A percentile compares a stretch with the other conserved stretches of the same genome.
Conservation (phyloP, 2,329 filamentous ascomycete genomes). For the Biscogniauxia marginata region DNA sequence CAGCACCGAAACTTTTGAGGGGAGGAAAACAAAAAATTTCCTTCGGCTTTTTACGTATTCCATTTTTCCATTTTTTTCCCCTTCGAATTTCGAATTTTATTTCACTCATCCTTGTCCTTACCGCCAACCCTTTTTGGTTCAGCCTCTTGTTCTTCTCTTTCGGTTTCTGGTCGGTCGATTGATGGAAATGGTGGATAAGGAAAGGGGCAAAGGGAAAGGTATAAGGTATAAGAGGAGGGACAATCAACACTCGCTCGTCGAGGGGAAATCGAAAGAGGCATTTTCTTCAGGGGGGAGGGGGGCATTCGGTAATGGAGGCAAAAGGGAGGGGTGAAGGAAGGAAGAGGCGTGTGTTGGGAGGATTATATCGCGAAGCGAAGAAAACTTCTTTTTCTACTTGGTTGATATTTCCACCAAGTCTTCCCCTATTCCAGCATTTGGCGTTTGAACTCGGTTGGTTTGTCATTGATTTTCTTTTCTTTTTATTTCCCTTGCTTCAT, state of each 20-base stretch:
- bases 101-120: not conserved
- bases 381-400: not conserved
- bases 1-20: too few species aligned
- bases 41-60: too few species aligned
- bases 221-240: not conserved
- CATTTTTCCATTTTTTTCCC: not conserved
- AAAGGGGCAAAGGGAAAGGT: not conserved
- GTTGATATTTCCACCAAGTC: not conserved
- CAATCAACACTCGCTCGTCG: not conserved
- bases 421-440: not conserved
- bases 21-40: too few species aligned
- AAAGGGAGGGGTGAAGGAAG: not conserved
- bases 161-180: not conserved
- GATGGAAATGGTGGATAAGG: not conserved
- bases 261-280: not conserved
- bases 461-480: not conserved
- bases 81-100: too few species aligned
- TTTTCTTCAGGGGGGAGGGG: not conserved
- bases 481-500: not conserved
- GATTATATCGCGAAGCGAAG: not conserved
- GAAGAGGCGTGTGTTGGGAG: not conserved
- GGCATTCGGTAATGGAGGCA: not conserved
- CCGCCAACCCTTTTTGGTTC: not conserved
- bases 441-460: not conserved
- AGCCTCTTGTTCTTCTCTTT: not conserved